Percentiles rank a stretch among this genome's conserved stretches.
Evolutionary conservation across 1,284 basidiomycete species (phyloP).

Genomic region (Tylopilus sp.): DNA sequence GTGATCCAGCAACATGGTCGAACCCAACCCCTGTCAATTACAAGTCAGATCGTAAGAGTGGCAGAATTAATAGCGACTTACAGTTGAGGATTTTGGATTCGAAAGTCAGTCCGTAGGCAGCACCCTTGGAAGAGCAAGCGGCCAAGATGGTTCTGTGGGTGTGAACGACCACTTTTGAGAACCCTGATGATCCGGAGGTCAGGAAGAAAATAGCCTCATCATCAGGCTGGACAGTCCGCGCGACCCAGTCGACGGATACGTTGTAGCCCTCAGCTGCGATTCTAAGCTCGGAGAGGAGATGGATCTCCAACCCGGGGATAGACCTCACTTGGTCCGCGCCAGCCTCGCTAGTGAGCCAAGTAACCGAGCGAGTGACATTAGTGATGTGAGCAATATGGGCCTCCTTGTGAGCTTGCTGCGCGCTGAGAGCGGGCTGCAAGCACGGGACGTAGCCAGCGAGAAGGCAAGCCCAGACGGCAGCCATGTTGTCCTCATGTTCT

Average conservation of each 20-base stretch:
- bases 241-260: slow-evolving; percentile 14
- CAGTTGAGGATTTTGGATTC: slow-evolving; percentile 32
- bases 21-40: slow-evolving; percentile 38
- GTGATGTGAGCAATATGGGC: slow-evolving; percentile 32
- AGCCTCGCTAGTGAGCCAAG: slow-evolving; percentile 32
- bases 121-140: slow-evolving; percentile 28
- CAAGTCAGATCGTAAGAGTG: neutral
- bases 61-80: slow-evolving; percentile 12
- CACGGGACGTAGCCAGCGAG: slow-evolving; percentile 32
- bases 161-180: slow-evolving; percentile 31
- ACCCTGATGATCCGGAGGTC: slow-evolving; percentile 30
- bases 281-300: slow-evolving; percentile 27
- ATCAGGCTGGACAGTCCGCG: too few species aligned
- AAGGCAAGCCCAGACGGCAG: slow-evolving; percentile 33
- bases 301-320: slow-evolving; percentile 30
- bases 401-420: slow-evolving; percentile 35
- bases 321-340: slow-evolving; percentile 33
- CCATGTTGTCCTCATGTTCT: slow-evolving; percentile 37
- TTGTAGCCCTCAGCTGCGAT: slow-evolving; percentile 17
- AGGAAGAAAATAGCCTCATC: slow-evolving; percentile 30
- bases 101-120: slow-evolving; percentile 25
- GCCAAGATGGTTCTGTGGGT: slow-evolving; percentile 26
- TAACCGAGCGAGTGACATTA: slow-evolving; percentile 28
- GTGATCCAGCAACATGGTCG: slow-evolving; percentile 40
- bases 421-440: slow-evolving; percentile 33